Evolutionary conservation across 495 filamentous ascomycete genomes (phyloP).

Genomic region (Chaetomium cochliodes): DNA sequence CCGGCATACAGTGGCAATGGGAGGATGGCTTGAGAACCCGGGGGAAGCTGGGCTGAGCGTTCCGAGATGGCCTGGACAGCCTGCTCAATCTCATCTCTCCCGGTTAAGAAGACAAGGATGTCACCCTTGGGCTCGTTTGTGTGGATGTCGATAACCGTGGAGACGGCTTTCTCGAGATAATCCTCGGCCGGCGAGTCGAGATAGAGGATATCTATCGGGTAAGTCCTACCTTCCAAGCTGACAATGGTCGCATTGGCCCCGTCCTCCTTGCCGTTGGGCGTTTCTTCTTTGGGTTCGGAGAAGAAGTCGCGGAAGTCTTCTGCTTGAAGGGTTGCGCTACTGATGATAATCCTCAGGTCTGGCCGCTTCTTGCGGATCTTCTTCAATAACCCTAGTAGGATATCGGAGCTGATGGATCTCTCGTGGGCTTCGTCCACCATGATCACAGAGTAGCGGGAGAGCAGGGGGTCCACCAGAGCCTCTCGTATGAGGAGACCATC

Average conservation of each 20-base stretch:
- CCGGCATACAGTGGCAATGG: constrained; percentile 87
- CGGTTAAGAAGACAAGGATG: constrained; percentile 88
- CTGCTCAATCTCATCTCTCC: constrained; percentile 88
- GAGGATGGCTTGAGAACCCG: constrained; percentile 65
- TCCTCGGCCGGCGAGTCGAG: constrained; percentile 78
- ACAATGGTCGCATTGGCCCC: constrained; percentile 66
- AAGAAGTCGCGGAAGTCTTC: constrained; percentile 89
- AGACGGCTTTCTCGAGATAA: constrained; percentile 82
- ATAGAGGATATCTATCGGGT: constrained; percentile 87
- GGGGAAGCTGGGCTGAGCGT: constrained; percentile 70
- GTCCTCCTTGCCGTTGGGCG: constrained; percentile 42
- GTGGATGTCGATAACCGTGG: constrained; percentile 92
- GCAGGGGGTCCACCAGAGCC: constrained; percentile 85
- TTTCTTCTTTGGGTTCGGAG: constrained; percentile 46
- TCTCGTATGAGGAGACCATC: constrained; percentile 94
- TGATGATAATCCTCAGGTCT: constrained; percentile 86
- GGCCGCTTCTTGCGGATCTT: constrained; percentile 82
- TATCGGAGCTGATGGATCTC: constrained; percentile 88
- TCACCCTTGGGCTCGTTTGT: constrained; percentile 84
- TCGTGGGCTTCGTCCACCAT: constrained; percentile 99
- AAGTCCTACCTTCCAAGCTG: constrained; percentile 85
- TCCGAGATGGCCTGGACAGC: constrained; percentile 76
- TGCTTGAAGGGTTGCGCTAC: constrained; percentile 91
- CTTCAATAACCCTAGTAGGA: constrained; percentile 90
- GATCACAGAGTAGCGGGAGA: constrained; percentile 92